Base-by-base conservation (phyloP, 768 basidiomycete species). In the Podaxis carcinomalis region DNA sequence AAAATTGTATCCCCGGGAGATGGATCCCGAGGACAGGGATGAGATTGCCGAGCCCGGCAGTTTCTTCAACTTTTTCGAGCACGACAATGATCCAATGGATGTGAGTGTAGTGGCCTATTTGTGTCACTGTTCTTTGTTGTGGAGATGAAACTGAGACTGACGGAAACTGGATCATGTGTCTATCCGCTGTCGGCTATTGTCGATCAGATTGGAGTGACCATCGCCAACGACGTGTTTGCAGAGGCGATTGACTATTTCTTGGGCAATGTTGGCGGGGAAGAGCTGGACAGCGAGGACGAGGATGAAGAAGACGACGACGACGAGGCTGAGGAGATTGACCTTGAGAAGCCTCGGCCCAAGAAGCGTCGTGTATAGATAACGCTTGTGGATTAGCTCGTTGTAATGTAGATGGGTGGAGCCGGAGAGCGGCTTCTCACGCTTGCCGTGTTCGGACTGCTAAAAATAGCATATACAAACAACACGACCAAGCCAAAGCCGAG, bases 11-110 rank as follows among this genome's bases (percentile, higher is more conserved):
- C 90, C 92, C 40, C 85, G 87, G 36, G 80, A 84, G 57, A 67
- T 70, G 35, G 86, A 78, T 53, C 85, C 85, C 7, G 83, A 82
- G 25, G 90, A 89, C 16, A 82, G 84, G 25, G 87, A 88, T 35
- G 66, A 81, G 56, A 75, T 80, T 44, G 78, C 82, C 25, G 92
- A 94, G 52, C 74, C 81, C 52, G 92, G 92, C 59, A 91, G 87
- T 69, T 92, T 94, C 78, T 94, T 94, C 82, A 92, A 93, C 76
- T 88, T 89, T 69, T 93, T 94, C 63, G 92, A 90, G 73, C 69
- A 80, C 63, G 78, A 79, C 10, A 69, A 76, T 40, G 92, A 93
- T 68, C 80, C 83, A 13, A 82, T 78, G 63, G 89, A 92, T 64
- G 92, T 92, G 70, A 76, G 84, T 74, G 60, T 21, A 5, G 16